Percentiles rank a stretch among this genome's conserved stretches.
These are phyloP conservation scores for Backusella tuberculispora DNA, from an alignment of 192 early-diverging fungal species.

Conservation along the genomic window DNA sequence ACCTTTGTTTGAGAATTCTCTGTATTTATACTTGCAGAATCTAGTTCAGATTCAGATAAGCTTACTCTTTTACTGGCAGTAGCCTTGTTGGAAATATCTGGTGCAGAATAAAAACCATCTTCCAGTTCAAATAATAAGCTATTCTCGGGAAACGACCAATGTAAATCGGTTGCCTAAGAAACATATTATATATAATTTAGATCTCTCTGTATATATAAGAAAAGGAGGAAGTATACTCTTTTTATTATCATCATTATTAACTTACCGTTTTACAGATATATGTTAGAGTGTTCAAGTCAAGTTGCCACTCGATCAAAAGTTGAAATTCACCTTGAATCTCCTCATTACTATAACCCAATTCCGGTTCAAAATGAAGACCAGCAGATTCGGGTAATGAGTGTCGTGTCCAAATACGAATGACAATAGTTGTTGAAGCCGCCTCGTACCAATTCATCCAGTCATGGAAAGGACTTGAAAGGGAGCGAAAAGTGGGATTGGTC, in stretches of 20 bases:
- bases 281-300: conserved; percentile 46
- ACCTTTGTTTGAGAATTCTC: conserved; percentile 12
- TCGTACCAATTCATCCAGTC: conserved; percentile 30
- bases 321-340: conserved; percentile 20
- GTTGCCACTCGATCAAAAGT: conserved; percentile 51
- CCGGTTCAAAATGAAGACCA: conserved; percentile 9
- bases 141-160: conserved; percentile 44
- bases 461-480: conserved; percentile 17
- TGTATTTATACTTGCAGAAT: conserved; percentile 5
- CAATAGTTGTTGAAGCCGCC: conserved; percentile 18
- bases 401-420: conserved; percentile 34
- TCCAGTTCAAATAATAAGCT: conserved; percentile 50
- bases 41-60: conserved; percentile 2
- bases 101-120: conserved; percentile 53
- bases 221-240: background rate
- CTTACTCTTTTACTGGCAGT: conserved; percentile 20
- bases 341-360: background rate
- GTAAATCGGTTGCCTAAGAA: background rate
- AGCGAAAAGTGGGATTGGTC: conserved; percentile 39
- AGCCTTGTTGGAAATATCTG: conserved; percentile 40
- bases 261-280: conserved; percentile 51
- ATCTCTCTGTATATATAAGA: background rate
- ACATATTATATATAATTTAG: background rate
- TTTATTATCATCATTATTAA: background rate
- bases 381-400: conserved; percentile 36